phyloP scores from a whole-genome alignment of 805 yeast species.

The Vanderwaltozyma polyspora region DNA sequence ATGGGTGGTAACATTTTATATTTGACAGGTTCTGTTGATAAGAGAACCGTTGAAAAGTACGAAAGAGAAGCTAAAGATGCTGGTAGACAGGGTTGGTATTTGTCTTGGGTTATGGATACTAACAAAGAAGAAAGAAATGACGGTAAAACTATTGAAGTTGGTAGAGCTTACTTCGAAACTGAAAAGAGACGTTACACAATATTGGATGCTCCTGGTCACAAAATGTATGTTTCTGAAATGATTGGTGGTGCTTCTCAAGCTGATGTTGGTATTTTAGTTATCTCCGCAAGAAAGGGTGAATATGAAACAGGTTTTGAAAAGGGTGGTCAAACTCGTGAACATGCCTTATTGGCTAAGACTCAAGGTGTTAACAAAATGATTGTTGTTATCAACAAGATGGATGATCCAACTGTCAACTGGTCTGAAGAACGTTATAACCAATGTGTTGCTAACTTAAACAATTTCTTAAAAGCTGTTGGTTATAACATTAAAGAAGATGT shows the following conservation, averaged over 20 bases:
- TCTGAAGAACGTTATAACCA: constrained; percentile 92
- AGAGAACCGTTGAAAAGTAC: constrained; percentile 95
- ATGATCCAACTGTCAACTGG: constrained; percentile 95
- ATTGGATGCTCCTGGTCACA: constrained; percentile 98
- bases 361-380: constrained; percentile 93
- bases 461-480: constrained; percentile 79
- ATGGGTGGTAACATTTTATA: constrained; percentile 97
- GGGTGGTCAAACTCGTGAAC: constrained; percentile 99
- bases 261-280: constrained; percentile 93
- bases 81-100: constrained; percentile 99
- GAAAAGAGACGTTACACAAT: constrained; percentile 96
- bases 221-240: constrained; percentile 97
- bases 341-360: constrained; percentile 92
- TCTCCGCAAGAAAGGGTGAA: constrained; percentile 98
- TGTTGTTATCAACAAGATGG: constrained; percentile 97
- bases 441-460: constrained; percentile 73
- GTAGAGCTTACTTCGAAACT: constrained; percentile 95
- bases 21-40: constrained; percentile 94
- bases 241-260: constrained; percentile 99
- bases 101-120: constrained; percentile 99
- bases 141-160: constrained; percentile 98
- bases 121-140: constrained; percentile 97
- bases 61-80: constrained; percentile 99
- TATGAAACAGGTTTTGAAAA: constrained; percentile 98
- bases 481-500: constrained; percentile 77